A percentile compares a stretch with the other conserved stretches of the same genome.
Evolutionary conservation across 495 filamentous ascomycete species (phyloP).

Genomic region (Penicillium cataractarum): DNA sequence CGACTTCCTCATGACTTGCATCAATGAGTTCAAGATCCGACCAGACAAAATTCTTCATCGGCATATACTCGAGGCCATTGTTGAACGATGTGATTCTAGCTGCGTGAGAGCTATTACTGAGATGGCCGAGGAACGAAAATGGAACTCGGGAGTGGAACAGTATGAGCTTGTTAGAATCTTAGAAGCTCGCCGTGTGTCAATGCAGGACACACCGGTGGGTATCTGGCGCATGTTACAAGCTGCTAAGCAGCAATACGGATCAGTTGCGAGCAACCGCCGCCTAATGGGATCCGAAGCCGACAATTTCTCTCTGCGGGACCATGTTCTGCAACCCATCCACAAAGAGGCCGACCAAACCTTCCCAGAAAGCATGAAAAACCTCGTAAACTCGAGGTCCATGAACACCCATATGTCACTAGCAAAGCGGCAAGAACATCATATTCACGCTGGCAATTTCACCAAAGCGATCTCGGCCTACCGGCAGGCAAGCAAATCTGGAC

Average conservation of each 20-base stretch:
- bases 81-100: slow-evolving; percentile 41
- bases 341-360: slow-evolving; percentile 23
- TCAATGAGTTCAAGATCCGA: slow-evolving; percentile 40
- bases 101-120: slow-evolving; percentile 32
- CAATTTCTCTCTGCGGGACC: slow-evolving; percentile 15
- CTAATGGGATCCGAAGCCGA: slow-evolving; percentile 36
- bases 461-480: slow-evolving; percentile 35
- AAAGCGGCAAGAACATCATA: slow-evolving; percentile 41
- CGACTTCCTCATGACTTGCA: slow-evolving; percentile 39
- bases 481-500: slow-evolving; percentile 31
- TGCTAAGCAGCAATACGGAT: slow-evolving; percentile 37
- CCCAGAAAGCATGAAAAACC: slow-evolving; percentile 30
- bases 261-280: slow-evolving; percentile 38
- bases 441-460: slow-evolving; percentile 40
- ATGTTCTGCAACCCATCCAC: slow-evolving; percentile 22
- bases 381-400: slow-evolving; percentile 32
- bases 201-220: slow-evolving; percentile 41
- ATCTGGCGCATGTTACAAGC: slow-evolving; percentile 51
- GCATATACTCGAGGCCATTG: slow-evolving; percentile 46
- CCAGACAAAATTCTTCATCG: slow-evolving; percentile 47
- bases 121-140: slow-evolving; percentile 36
- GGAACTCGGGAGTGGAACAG: slow-evolving; percentile 39
- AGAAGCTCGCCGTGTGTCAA: slow-evolving; percentile 33
- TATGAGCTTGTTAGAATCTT: slow-evolving; percentile 33
- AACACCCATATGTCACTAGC: slow-evolving; percentile 39